Percentiles rank a stretch among this genome's conserved stretches.
Conservation (phyloP, 1,139 yeast species). For the Ashbya aceris region DNA sequence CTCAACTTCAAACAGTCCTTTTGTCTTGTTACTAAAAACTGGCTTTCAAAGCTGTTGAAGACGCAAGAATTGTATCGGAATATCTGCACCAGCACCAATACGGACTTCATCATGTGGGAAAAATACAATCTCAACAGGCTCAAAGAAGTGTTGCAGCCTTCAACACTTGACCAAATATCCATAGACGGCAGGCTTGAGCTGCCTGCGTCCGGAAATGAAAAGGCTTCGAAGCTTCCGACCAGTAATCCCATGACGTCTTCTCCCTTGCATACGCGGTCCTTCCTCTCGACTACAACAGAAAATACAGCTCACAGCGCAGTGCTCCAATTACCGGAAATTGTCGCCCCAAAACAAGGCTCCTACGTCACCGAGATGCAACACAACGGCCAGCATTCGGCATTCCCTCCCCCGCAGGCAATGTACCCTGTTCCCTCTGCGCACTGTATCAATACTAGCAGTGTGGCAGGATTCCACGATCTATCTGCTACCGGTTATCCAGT, state of each 20-base stretch:
- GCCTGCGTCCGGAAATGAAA: no score
- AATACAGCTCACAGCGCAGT: background rate
- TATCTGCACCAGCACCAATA: slow-evolving; percentile 5
- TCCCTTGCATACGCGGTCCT: no score
- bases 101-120: background rate
- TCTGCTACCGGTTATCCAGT: no score
- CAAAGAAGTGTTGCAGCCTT: slow-evolving; percentile 1
- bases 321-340: background rate
- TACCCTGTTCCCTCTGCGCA: background rate
- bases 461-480: no score
- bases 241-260: no score
- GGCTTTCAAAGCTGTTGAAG: slow-evolving; percentile 8
- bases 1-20: slow-evolving; percentile 4
- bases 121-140: background rate
- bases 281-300: no score
- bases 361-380: no score
- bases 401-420: slow-evolving; percentile 2
- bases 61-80: slow-evolving; percentile 7
- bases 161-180: no score
- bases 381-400: background rate
- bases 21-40: slow-evolving; percentile 6
- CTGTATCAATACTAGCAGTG: no score
- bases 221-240: no score
- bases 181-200: no score
- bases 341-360: background rate